Conservation (phyloP, 2,329 filamentous ascomycete genomes). For the Verticillium albo-atrum region DNA sequence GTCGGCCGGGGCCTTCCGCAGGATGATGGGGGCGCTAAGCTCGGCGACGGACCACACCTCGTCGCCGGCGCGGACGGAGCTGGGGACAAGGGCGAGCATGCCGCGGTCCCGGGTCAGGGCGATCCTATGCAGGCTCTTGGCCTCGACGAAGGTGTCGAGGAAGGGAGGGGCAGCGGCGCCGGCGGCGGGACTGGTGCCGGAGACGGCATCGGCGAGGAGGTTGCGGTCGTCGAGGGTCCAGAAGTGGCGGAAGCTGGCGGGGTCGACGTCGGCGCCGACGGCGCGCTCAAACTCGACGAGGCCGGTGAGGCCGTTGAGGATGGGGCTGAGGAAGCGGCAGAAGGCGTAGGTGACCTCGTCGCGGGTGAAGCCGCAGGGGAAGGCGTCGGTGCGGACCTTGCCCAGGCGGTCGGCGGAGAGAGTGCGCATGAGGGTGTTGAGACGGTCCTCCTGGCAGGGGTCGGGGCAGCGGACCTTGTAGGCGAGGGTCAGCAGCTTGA, state of each 20-base stretch:
- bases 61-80: slow-evolving; percentile 4
- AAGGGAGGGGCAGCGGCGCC: slow-evolving; percentile 15
- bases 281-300: slow-evolving; percentile 25
- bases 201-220: slow-evolving; percentile 25
- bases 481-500: slow-evolving; percentile 26
- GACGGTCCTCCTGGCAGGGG: slow-evolving; percentile 20
- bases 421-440: slow-evolving; percentile 27
- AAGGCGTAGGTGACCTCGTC: slow-evolving; percentile 26
- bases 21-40: slow-evolving; percentile 1
- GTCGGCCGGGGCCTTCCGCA: background rate
- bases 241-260: slow-evolving; percentile 28
- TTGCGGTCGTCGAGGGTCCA: slow-evolving; percentile 28
- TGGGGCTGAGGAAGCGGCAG: slow-evolving; percentile 19
- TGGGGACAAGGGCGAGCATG: slow-evolving; percentile 8
- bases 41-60: slow-evolving; percentile 12
- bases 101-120: slow-evolving; percentile 11
- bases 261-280: slow-evolving; percentile 23
- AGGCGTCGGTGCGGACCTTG: slow-evolving; percentile 9
- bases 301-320: slow-evolving; percentile 29
- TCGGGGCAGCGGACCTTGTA: slow-evolving; percentile 22
- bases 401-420: slow-evolving; percentile 4
- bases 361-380: slow-evolving; percentile 12
- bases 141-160: slow-evolving; percentile 10
- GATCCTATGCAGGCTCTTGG: slow-evolving; percentile 2
- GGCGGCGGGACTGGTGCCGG: slow-evolving; percentile 16